Evolutionary conservation across 257 asterid genomes (phyloP).

Genomic region (Nyctanthes arbortristis): DNA sequence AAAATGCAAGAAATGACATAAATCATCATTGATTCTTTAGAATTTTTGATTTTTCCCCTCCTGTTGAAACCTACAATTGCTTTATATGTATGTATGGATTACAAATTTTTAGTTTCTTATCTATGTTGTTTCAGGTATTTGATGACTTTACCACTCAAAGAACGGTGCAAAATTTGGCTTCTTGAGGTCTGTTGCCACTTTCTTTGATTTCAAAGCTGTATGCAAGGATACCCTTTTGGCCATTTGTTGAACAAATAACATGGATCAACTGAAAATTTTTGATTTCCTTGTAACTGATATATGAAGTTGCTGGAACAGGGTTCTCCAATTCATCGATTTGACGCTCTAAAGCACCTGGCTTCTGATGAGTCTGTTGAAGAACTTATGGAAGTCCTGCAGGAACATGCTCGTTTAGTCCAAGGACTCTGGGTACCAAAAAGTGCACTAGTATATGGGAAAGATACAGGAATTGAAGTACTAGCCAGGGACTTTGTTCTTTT

Average conservation of each 20-base stretch:
- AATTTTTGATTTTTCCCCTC: neutral
- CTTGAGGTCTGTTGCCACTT: conserved; percentile 52
- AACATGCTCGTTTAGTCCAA: conserved; percentile 72
- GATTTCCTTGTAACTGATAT: conserved; percentile 25
- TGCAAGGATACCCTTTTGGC: neutral
- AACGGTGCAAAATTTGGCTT: conserved; percentile 63
- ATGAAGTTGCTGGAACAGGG: conserved; percentile 54
- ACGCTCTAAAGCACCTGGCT: conserved; percentile 68
- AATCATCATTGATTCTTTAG: too few relatives aligned
- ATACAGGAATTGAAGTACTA: conserved; percentile 33
- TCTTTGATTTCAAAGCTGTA: conserved; percentile 6
- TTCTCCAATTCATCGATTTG: conserved; percentile 71
- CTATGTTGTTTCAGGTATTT: conserved; percentile 52
- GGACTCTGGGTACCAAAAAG: conserved; percentile 90
- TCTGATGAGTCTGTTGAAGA: conserved; percentile 64
- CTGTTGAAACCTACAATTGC: neutral
- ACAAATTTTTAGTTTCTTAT: conserved; percentile 14
- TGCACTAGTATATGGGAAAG: conserved; percentile 41
- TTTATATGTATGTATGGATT: neutral
- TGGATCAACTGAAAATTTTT: neutral
- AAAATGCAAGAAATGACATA: too few relatives aligned
- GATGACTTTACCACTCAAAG: conserved; percentile 67
- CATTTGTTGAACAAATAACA: neutral
- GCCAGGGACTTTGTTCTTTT: conserved; percentile 69
- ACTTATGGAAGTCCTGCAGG: conserved; percentile 57